Base-by-base conservation (phyloP, 108 stramenopile species). In the Cafeteria roenbergensis region DNA sequence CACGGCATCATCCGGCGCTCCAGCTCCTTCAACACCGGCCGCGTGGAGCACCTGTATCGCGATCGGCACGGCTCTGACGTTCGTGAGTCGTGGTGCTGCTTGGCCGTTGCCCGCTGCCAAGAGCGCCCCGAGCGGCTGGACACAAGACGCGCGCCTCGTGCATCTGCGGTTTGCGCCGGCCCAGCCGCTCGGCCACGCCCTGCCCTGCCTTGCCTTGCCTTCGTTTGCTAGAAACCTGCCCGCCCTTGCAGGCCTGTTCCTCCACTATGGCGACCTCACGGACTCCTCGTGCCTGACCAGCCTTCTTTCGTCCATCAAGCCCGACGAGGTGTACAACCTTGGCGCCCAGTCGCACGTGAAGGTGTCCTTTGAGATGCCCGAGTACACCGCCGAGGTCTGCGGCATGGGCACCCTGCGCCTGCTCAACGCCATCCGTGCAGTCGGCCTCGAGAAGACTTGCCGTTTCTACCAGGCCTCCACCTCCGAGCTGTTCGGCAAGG, bases 281-380 rank as follows among this genome's bases (percentile, higher is more conserved):
- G 97, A 98, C 81, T 89, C 91, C 67, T 92, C 90, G 62, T 94
- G 94, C 70, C 85, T 98, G 33, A 92, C 91, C 57, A 78, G 85
- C 60, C 90, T 97, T 60, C 85, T 90, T 68, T 73, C 86, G 42
- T 78, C 83, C 28, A 78, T 89, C 56, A 80, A 80, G 64, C 97
- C 97, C 27, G 74, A 80, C 57, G 97, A 98, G 78, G 87, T 98
- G 59, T 98, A 95, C 90, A 98, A 98, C 75, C 81, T 98, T 60
- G 97, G 93, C 27, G 97, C 97, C 58, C 95, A 95, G 94, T 89
- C 88, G 80, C 97, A 98, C 78, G 97, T 98, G 65, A 94, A 93
- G 88, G 91, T 90, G 37, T 90, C 89, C 50, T 98, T 98, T 71
- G 94, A 98, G 66, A 98, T 98, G 97, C 88, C 90, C 28, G 97